Base-by-base conservation (phyloP, 139 green algal species). In the Picochlorum costavermella region DNA sequence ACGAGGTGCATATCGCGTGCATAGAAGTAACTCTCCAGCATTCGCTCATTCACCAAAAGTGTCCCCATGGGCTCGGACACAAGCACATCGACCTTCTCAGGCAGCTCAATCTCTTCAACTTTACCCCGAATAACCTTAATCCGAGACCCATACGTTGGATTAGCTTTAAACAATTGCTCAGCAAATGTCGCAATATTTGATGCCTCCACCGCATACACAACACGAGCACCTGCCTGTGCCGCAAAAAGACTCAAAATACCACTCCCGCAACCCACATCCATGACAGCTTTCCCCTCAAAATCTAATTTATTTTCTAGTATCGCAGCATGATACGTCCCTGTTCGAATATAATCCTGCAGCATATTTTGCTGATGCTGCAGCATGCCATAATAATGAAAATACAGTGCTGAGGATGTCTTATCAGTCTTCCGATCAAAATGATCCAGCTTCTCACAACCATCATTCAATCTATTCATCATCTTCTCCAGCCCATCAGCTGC, bases 241-340 rank as follows among this genome's bases (percentile, higher is more conserved):
- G 92, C 87, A 72, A 98, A 98, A 2, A 98, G 75, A 14, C 84
- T 94, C n/a, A 98, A 84, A 61, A 98, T 95, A 65, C 91, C 92
- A 30, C 69, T 88, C 31, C 92, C 92, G 31, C 86, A 88, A 3
- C 92, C 92, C 5, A 98, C 91, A 70, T 98, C 92, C 84, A 98
- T 83, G 10, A 98, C 92, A 1, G 75, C 61, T 60, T 90, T 92
- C 60, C 86, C 92, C 59, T 84, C 50, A 62, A 98, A 98, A 70
- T 97, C 91, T 1, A 55, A 50, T 3, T 46, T 30, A 75, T 98
- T 98, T 37, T 90, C 80, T 30, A 84, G 36, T 20, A 98, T 93
- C 26, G 92, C 92, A 12, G 75, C 61, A 74, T 90, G 90, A 80
- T 98, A 98, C n/a, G 88, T 95, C 31, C 91, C 91, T 17, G 92